phyloP scores from a whole-genome alignment of 306 rosid genomes.

The Quercus agrifolia region DNA sequence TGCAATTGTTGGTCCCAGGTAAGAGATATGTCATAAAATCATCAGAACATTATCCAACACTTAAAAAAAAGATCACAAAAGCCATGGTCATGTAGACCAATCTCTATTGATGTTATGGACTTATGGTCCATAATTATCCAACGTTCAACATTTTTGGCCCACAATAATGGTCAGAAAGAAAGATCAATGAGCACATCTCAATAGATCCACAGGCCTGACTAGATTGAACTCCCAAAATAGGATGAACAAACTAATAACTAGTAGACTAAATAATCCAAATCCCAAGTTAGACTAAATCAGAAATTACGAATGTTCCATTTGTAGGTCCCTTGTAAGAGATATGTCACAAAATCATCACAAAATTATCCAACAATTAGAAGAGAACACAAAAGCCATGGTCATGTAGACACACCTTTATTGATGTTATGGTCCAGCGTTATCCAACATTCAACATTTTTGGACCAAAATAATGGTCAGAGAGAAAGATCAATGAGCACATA shows the following conservation, averaged over 20 bases:
- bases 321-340: not conserved
- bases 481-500: not conserved
- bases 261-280: not conserved
- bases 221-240: not conserved
- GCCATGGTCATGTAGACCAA: not conserved
- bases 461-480: too few species aligned
- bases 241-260: not conserved
- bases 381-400: not conserved
- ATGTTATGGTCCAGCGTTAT: not conserved
- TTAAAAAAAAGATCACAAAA: not conserved
- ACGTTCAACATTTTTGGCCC: not conserved
- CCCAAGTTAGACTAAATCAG: not conserved
- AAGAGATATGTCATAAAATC: not conserved
- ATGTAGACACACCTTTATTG: not conserved
- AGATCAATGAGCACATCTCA: not conserved
- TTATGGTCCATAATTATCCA: not conserved
- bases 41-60: not conserved
- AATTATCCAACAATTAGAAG: not conserved
- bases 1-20: not conserved
- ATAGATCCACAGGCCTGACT: not conserved
- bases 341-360: not conserved
- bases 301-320: not conserved
- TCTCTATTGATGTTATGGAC: not conserved
- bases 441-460: not conserved
- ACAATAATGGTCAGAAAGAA: not conserved